Percentiles rank a stretch among this genome's conserved stretches.
Evolutionary conservation across 169 alveolate genomes (phyloP).

Genomic region (Plasmodium knowlesi): DNA sequence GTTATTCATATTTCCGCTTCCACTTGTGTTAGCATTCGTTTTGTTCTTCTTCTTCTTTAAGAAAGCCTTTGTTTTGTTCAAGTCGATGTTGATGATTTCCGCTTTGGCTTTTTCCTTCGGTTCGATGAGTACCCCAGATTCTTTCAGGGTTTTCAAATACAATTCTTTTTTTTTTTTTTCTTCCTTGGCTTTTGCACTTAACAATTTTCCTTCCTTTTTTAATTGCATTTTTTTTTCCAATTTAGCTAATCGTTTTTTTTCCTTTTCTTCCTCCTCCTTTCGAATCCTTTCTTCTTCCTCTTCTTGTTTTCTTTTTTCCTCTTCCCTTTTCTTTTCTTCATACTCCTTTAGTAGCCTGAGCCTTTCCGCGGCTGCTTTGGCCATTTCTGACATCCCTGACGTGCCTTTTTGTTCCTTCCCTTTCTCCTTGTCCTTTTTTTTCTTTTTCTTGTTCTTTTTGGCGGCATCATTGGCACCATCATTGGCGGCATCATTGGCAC

Average conservation of each 20-base stretch:
- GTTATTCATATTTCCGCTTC: neutral
- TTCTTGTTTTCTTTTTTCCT: slow-evolving; percentile 81
- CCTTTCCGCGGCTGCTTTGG: slow-evolving; percentile 88
- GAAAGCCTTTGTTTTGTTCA: slow-evolving; percentile 38
- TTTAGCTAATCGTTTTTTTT: slow-evolving; percentile 83
- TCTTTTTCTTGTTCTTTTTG: slow-evolving; percentile 75
- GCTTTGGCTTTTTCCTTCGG: slow-evolving; percentile 71
- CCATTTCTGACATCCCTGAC: slow-evolving; percentile 81
- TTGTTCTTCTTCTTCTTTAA: slow-evolving; percentile 64
- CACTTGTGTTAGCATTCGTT: neutral
- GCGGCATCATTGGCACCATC: slow-evolving; percentile 27
- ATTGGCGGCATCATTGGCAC: slow-evolving; percentile 5
- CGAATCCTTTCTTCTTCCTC: slow-evolving; percentile 86
- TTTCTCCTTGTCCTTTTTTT: slow-evolving; percentile 77
- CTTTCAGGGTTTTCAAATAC: slow-evolving; percentile 83
- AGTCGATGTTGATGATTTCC: slow-evolving; percentile 35
- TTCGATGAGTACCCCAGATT: slow-evolving; percentile 76
- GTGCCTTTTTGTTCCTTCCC: slow-evolving; percentile 59
- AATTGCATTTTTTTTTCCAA: slow-evolving; percentile 86
- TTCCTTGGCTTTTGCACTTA: slow-evolving; percentile 85
- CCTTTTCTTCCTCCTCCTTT: slow-evolving; percentile 87
- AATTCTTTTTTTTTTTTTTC: slow-evolving; percentile 84
- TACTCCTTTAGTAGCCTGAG: slow-evolving; percentile 79
- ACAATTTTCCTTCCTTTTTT: slow-evolving; percentile 88
- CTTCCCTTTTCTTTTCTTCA: slow-evolving; percentile 77